Evolutionary conservation across 1,139 yeast genomes (phyloP).

Genomic region (Candida smagusa): DNA sequence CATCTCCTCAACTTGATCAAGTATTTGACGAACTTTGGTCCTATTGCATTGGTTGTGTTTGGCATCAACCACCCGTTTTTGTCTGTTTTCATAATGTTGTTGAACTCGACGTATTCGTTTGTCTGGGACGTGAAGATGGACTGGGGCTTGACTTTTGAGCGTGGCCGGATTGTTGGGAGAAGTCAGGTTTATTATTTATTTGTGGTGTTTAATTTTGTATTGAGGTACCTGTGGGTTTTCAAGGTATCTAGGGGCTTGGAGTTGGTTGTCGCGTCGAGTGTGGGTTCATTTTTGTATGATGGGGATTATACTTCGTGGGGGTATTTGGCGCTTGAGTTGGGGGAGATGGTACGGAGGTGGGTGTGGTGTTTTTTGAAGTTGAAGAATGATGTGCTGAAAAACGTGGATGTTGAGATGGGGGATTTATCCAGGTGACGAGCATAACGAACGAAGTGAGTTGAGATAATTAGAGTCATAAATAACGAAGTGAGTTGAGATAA

Average conservation of each 20-base stretch:
- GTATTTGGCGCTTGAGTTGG: constrained; percentile 57
- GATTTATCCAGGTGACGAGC: no score
- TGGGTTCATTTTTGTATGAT: constrained; percentile 31
- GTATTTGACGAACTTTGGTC: constrained; percentile 65
- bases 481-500: no score
- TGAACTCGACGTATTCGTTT: constrained; percentile 76
- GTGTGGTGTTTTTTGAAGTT: constrained; percentile 84
- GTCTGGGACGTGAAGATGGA: constrained; percentile 88
- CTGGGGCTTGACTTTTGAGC: constrained; percentile 57
- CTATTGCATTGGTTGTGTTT: constrained; percentile 22
- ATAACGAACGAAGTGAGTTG: no score
- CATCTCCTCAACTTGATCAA: constrained; percentile 73
- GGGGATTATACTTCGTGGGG: constrained; percentile 56
- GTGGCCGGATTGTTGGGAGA: constrained; percentile 6
- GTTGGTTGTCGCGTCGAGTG: constrained; percentile 13
- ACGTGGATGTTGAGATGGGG: constrained; percentile 10
- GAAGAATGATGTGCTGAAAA: constrained; percentile 67
- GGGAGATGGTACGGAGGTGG: constrained; percentile 82
- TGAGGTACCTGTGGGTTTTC: constrained; percentile 76
- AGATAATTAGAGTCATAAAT: no score
- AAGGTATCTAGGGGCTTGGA: constrained; percentile 10
- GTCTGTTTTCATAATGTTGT: constrained; percentile 52
- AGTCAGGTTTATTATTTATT: constrained; percentile 36
- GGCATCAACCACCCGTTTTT: constrained; percentile 13
- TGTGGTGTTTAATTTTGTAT: constrained; percentile 55